phyloP scores from a whole-genome alignment of 352 stramenopile genomes.

The Plasmopara halstedii region DNA sequence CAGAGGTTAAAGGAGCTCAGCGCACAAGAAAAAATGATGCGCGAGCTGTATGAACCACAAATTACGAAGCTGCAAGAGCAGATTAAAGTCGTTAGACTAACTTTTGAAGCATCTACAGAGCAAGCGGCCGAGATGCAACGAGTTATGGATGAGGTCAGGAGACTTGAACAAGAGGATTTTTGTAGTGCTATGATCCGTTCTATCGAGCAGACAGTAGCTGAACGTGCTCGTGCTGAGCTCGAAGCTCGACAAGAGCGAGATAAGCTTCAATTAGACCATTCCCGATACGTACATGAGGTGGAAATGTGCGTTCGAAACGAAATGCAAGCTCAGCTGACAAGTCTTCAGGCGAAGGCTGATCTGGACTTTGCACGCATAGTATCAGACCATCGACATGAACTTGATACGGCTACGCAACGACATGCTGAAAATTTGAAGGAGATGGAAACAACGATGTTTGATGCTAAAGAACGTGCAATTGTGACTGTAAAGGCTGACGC shows the following conservation, averaged over 20 bases:
- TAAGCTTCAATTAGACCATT: background rate
- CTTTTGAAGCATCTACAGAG: slow-evolving; percentile 4
- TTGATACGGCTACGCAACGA: slow-evolving; percentile 11
- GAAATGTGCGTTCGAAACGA: slow-evolving; percentile 17
- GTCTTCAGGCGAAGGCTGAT: slow-evolving; percentile 16
- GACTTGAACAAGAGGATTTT: slow-evolving; percentile 24
- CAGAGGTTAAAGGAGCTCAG: slow-evolving; percentile 13
- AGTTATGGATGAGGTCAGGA: slow-evolving; percentile 15
- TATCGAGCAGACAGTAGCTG: slow-evolving; percentile 1
- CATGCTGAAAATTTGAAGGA: slow-evolving; percentile 21
- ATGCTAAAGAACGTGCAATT: slow-evolving; percentile 23
- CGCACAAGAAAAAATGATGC: slow-evolving; percentile 13
- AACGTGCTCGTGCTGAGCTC: slow-evolving; percentile 4
- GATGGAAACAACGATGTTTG: slow-evolving; percentile 18
- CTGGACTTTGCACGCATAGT: slow-evolving; percentile 13
- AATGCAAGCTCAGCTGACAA: slow-evolving; percentile 4
- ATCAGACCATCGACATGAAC: slow-evolving; percentile 12
- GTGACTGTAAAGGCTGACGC: slow-evolving; percentile 26
- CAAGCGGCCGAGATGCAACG: slow-evolving; percentile 8
- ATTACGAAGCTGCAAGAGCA: slow-evolving; percentile 15
- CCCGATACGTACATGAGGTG: slow-evolving; percentile 4
- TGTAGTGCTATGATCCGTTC: slow-evolving; percentile 17
- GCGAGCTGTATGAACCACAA: slow-evolving; percentile 21
- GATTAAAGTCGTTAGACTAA: slow-evolving; percentile 6
- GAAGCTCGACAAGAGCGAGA: slow-evolving; percentile 8